Percentiles rank a stretch among this genome's conserved stretches.
Evolutionary conservation across 2,329 filamentous ascomycete species (phyloP).

Genomic region (Gnomoniopsis smithogilvyi): DNA sequence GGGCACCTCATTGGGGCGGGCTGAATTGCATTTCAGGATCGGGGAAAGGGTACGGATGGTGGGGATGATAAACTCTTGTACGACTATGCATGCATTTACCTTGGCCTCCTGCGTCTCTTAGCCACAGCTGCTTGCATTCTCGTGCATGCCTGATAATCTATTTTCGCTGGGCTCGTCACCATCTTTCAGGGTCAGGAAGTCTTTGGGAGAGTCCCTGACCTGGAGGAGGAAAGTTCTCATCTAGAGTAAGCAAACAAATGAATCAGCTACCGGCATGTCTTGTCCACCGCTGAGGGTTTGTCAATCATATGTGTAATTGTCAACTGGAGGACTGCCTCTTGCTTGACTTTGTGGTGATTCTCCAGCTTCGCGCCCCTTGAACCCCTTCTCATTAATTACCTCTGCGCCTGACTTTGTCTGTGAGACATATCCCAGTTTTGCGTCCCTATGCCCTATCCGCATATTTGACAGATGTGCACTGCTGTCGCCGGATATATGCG

Average conservation of each 20-base stretch:
- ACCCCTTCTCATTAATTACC: too few relatives aligned
- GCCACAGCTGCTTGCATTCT: not conserved
- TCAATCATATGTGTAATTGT: too few relatives aligned
- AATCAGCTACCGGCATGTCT: not conserved
- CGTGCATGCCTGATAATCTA: slow-evolving; percentile 1
- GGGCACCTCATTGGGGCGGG: not conserved
- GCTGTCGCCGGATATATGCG: too few relatives aligned
- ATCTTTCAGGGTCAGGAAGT: not conserved
- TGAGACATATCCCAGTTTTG: too few relatives aligned
- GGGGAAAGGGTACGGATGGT: not conserved
- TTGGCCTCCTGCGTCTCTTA: not conserved
- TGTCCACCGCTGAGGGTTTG: too few relatives aligned
- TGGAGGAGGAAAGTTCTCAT: not conserved
- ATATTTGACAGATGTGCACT: too few relatives aligned
- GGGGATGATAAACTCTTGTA: not conserved
- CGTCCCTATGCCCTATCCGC: too few relatives aligned
- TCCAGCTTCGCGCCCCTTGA: too few relatives aligned
- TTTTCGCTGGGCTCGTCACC: not conserved
- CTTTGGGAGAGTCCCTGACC: not conserved
- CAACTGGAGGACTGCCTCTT: too few relatives aligned
- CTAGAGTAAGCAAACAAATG: not conserved
- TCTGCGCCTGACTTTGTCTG: too few relatives aligned
- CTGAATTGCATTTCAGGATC: slow-evolving; percentile 7
- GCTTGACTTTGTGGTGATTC: too few relatives aligned
- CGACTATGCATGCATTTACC: slow-evolving; percentile 13